Conservation (phyloP, 768 basidiomycete genomes). For the Podaxis sp. region DNA sequence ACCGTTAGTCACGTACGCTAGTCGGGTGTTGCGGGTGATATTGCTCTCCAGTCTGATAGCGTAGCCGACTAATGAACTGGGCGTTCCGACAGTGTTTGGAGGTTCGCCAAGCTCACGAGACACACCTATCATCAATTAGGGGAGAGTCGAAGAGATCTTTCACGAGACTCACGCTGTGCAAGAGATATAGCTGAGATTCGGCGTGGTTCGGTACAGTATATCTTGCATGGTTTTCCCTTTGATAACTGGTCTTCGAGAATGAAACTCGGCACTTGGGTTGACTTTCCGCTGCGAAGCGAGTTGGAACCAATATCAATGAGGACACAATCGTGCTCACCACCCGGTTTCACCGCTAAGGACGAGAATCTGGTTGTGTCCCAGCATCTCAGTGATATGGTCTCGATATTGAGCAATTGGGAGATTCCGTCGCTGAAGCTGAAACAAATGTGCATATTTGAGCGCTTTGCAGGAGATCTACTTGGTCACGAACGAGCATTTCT, state of each 20-base stretch:
- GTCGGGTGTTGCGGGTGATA: constrained; percentile 69
- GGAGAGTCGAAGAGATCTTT: constrained; percentile 1
- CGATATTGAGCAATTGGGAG: constrained; percentile 88
- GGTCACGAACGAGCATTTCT: constrained; percentile 74
- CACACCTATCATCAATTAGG: constrained; percentile 41
- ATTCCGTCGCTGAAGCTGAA: constrained; percentile 64
- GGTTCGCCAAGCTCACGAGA: constrained; percentile 89
- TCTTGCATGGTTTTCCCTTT: constrained; percentile 78
- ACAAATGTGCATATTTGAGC: constrained; percentile 2
- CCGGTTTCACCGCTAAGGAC: constrained; percentile 64
- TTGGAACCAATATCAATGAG: constrained; percentile 2
- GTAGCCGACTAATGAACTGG: constrained; percentile 83
- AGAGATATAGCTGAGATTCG: constrained; percentile 95
- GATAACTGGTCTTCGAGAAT: constrained; percentile 88
- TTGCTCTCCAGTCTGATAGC: constrained; percentile 91
- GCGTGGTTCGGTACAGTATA: constrained; percentile 93
- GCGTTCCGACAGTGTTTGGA: constrained; percentile 70
- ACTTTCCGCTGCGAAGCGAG: constrained; percentile 73
- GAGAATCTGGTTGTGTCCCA: constrained; percentile 77
- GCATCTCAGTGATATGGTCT: constrained; percentile 58
- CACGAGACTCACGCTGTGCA: constrained; percentile 59
- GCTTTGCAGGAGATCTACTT: background rate
- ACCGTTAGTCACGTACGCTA: constrained; percentile 89
- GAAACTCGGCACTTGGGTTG: constrained; percentile 92
- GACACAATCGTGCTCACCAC: constrained; percentile 24